Evolutionary conservation across 2,329 filamentous ascomycete genomes (phyloP).

Genomic region (Aspergillus nomiae): DNA sequence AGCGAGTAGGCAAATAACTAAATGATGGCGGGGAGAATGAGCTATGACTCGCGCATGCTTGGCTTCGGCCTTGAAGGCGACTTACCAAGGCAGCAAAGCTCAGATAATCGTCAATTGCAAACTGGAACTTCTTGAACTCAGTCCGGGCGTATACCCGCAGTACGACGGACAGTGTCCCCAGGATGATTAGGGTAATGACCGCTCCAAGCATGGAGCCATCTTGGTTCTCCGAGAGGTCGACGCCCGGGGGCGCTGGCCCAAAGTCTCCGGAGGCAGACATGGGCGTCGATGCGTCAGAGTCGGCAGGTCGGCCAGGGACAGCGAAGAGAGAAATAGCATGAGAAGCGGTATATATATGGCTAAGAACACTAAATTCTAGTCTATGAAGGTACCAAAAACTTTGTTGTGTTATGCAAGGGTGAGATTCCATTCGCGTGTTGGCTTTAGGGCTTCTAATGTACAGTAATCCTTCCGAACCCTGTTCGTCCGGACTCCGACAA

Average conservation of each 20-base stretch:
- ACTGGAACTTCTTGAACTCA: neutral
- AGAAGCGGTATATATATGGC: neutral
- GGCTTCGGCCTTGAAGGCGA: neutral
- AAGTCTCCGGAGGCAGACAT: neutral
- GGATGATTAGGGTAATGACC: neutral
- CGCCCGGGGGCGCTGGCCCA: neutral
- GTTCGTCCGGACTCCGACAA: neutral
- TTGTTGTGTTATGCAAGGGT: neutral
- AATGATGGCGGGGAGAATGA: neutral
- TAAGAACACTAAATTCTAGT: too few species aligned
- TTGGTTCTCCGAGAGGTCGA: neutral
- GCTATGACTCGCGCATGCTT: neutral
- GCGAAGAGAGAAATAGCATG: neutral
- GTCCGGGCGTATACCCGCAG: neutral
- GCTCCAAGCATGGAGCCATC: neutral
- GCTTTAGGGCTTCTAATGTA: neutral
- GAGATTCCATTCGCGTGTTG: neutral
- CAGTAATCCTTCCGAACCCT: neutral
- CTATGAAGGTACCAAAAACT: neutral
- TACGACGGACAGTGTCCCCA: neutral
- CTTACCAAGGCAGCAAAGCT: neutral
- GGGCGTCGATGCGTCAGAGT: neutral
- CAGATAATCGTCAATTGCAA: neutral
- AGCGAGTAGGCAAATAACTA: neutral
- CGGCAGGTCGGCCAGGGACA: neutral